Evolutionary conservation across 2,329 filamentous ascomycete species (phyloP), one percentile per base, ranked within the genome.

Genomic region (Sporothrix sp.): DNA sequence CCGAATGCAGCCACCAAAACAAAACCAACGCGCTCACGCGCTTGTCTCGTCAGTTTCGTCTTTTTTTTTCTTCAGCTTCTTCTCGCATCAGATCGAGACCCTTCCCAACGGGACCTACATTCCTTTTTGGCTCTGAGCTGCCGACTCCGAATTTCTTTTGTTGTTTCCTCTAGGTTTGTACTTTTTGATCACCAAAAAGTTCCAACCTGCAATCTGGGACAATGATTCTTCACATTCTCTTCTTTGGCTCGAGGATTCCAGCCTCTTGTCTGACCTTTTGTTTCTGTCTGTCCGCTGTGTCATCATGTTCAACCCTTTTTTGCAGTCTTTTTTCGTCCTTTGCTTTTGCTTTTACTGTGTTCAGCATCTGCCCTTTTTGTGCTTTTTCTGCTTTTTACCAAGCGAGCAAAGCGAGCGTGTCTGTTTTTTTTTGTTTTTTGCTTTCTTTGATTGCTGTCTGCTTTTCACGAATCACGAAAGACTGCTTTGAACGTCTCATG

Each of bases 261-360:
- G 11, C 11, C 14, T n/a, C 40, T 40, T 52, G 11, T 46, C 21
- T 48, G 48, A 39, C 58, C 25, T 58, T 46, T 14, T 32, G 49
- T 32, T 45, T 53, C n/a, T 42, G 50, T 46, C 23, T 25, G 43
- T 52, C 20, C 28, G 37, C 38, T 48, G 42, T 33, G 52, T 42
- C 52, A 18, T 50, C 52, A 47, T 50, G 36, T 48, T 44, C 48
- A 35, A 30, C 36, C 46, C 33, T 46, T 38, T 16, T 32, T 46
- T 43, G 25, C 25, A 6, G 25, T 6, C 3, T 8, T 42, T 44
- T 55, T 36, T 54, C 8, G 11, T 23, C 21, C 54, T 28, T 48
- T 51, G 25, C 37, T 39, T 53, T 52, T 46, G 23, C 47, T 32
- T 55, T 54, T 45, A 2, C 32, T 20, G 45, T 40, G 25, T 52